These are phyloP conservation scores for Cercospora berteroae DNA, from an alignment of 2,329 filamentous ascomycete species.

Conservation along the genomic window DNA sequence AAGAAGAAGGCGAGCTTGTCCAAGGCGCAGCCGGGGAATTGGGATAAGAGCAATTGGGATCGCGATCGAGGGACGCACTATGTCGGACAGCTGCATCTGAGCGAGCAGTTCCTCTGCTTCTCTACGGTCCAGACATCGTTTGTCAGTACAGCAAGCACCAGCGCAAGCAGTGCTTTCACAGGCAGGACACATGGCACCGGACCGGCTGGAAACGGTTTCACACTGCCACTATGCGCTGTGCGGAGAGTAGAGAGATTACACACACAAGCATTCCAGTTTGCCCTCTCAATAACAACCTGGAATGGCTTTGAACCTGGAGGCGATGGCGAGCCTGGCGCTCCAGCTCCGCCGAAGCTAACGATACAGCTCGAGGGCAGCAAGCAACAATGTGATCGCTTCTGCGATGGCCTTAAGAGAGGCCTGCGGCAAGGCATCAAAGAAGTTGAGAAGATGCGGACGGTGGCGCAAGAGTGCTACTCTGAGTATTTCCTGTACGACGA, in stretches of 20 bases:
- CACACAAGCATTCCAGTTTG: conserved; percentile 88
- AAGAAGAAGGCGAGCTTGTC: conserved; percentile 48
- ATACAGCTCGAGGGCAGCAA: conserved; percentile 87
- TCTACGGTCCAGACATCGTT: conserved; percentile 91
- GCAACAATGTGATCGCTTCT: conserved; percentile 89
- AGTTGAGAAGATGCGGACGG: conserved; percentile 76
- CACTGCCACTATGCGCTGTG: conserved; percentile 86
- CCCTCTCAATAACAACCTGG: conserved; percentile 92
- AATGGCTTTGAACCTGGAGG: conserved; percentile 64
- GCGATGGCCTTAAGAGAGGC: conserved; percentile 89
- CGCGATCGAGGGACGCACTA: conserved; percentile 67
- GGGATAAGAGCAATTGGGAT: conserved; percentile 64
- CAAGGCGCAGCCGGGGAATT: conserved; percentile 39
- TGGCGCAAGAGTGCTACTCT: conserved; percentile 84
- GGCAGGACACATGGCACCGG: conserved; percentile 91
- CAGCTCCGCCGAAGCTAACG: conserved; percentile 80
- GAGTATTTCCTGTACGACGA: conserved; percentile 60
- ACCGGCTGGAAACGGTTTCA: conserved; percentile 93
- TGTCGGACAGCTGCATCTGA: conserved; percentile 86
- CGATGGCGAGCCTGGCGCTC: conserved; percentile 44
- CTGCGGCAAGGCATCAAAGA: conserved; percentile 83
- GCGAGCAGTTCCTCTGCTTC: conserved; percentile 94
- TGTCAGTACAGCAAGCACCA: conserved; percentile 72
- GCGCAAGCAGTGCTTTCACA: conserved; percentile 78
- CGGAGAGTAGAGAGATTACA: conserved; percentile 88